Conservation (phyloP, 1,139 yeast species). For the Protomyces inundatus region DNA sequence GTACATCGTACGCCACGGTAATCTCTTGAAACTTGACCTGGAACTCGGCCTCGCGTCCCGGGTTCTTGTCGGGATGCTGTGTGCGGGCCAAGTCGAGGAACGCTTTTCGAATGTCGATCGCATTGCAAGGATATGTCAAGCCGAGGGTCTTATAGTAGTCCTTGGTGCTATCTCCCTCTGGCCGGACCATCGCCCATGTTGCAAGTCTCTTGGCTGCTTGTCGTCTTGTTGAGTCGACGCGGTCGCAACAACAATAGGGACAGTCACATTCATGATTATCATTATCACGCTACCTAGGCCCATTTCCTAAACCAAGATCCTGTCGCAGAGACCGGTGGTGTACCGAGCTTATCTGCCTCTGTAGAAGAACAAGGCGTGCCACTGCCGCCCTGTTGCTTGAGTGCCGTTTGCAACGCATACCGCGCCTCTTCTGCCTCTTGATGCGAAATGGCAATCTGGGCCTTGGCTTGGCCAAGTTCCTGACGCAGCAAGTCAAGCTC, state of each 20-base stretch:
- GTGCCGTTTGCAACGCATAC: slow-evolving; percentile 17
- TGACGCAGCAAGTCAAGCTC: slow-evolving; percentile 25
- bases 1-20: slow-evolving; percentile 26
- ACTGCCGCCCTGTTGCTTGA: not conserved
- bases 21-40: slow-evolving; percentile 26
- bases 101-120: slow-evolving; percentile 22
- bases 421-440: slow-evolving; percentile 25
- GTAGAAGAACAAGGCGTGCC: not conserved
- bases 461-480: slow-evolving; percentile 22
- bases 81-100: slow-evolving; percentile 21
- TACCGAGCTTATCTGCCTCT: not conserved
- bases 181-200: slow-evolving; percentile 11
- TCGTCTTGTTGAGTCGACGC: not conserved
- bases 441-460: slow-evolving; percentile 20
- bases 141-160: slow-evolving; percentile 36
- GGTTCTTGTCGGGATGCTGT: slow-evolving; percentile 29
- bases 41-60: slow-evolving; percentile 24
- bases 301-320: not conserved
- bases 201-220: too few relatives aligned
- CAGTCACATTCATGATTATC: not conserved
- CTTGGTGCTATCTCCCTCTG: slow-evolving; percentile 15
- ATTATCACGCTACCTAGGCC: not conserved
- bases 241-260: not conserved
- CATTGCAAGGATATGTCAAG: not conserved
- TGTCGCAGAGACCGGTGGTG: not conserved